Percentiles rank a stretch among this genome's conserved stretches.
Evolutionary conservation across 768 basidiomycete species (phyloP).

Genomic region (Calocera viscosa): DNA sequence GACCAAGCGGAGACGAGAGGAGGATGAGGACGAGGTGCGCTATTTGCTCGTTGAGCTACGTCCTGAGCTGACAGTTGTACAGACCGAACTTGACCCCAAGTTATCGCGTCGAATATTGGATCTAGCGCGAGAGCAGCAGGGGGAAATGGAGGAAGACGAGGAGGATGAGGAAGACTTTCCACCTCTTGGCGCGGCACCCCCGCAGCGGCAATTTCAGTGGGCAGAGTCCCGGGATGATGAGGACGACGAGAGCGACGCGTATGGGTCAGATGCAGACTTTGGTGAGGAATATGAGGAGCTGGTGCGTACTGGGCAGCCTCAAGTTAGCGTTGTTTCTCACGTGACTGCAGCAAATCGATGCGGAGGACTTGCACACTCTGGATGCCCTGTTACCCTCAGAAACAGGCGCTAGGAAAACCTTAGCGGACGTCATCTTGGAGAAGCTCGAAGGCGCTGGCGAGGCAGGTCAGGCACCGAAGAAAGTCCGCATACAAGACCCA

Average conservation of each 20-base stretch:
- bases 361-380: slow-evolving; percentile 72
- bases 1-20: slow-evolving; percentile 42
- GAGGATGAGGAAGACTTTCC: slow-evolving; percentile 33
- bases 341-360: slow-evolving; percentile 64
- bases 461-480: slow-evolving; percentile 26
- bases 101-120: slow-evolving; percentile 81
- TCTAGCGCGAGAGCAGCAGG: slow-evolving; percentile 84
- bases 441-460: slow-evolving; percentile 65
- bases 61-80: neutral
- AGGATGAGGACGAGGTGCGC: slow-evolving; percentile 39
- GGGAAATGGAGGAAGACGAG: slow-evolving; percentile 61
- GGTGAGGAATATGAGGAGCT: slow-evolving; percentile 34
- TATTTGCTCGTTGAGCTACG: neutral
- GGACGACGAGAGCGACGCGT: slow-evolving; percentile 37
- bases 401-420: slow-evolving; percentile 62
- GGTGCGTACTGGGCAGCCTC: slow-evolving; percentile 21
- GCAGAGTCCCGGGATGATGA: slow-evolving; percentile 45
- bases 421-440: slow-evolving; percentile 94
- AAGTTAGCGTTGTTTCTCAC: neutral
- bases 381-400: slow-evolving; percentile 69
- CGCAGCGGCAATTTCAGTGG: slow-evolving; percentile 25
- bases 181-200: slow-evolving; percentile 22
- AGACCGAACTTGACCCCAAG: slow-evolving; percentile 68
- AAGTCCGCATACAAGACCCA: slow-evolving; percentile 3
- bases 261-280: slow-evolving; percentile 21